phyloP scores from a whole-genome alignment of 768 basidiomycete genomes.

The Termitomyces titanicus region DNA sequence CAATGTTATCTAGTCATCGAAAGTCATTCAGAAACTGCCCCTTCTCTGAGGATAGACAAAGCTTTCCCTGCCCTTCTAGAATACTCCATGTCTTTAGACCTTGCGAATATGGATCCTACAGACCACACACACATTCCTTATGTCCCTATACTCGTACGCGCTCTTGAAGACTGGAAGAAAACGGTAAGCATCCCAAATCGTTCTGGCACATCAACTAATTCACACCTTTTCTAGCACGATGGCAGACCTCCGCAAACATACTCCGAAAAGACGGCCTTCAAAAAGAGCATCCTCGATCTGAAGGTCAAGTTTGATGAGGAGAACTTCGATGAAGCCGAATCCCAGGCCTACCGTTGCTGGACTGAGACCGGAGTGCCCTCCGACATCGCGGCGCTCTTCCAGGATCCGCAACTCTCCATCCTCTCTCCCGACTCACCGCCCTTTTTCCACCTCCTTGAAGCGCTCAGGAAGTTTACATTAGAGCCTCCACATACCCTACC shows the following conservation, averaged over 20 bases:
- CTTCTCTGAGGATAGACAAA: slow-evolving; percentile 80
- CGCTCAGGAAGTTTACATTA: slow-evolving; percentile 64
- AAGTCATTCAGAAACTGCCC: slow-evolving; percentile 74
- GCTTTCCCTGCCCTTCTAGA: slow-evolving; percentile 82
- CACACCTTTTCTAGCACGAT: slow-evolving; percentile 48
- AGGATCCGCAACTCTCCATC: slow-evolving; percentile 47
- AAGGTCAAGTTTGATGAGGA: slow-evolving; percentile 85
- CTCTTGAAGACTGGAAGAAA: slow-evolving; percentile 79
- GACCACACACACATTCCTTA: slow-evolving; percentile 91
- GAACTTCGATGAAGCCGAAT: slow-evolving; percentile 94
- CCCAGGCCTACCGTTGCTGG: slow-evolving; percentile 84
- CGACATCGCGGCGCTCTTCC: slow-evolving; percentile 63
- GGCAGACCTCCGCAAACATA: slow-evolving; percentile 54
- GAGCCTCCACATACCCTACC: slow-evolving; percentile 65
- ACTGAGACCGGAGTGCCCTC: slow-evolving; percentile 56
- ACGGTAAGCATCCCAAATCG: slow-evolving; percentile 40
- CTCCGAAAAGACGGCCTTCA: slow-evolving; percentile 78
- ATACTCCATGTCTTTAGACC: slow-evolving; percentile 68
- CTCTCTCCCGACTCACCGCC: slow-evolving; percentile 47
- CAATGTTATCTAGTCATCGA: slow-evolving; percentile 66
- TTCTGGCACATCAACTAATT: neutral
- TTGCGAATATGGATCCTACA: slow-evolving; percentile 78
- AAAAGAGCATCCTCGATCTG: slow-evolving; percentile 55
- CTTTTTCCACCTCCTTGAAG: slow-evolving; percentile 76
- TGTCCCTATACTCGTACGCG: slow-evolving; percentile 82